Evolutionary conservation across 805 yeast genomes (phyloP).

Genomic region (Candida mattraensis): DNA sequence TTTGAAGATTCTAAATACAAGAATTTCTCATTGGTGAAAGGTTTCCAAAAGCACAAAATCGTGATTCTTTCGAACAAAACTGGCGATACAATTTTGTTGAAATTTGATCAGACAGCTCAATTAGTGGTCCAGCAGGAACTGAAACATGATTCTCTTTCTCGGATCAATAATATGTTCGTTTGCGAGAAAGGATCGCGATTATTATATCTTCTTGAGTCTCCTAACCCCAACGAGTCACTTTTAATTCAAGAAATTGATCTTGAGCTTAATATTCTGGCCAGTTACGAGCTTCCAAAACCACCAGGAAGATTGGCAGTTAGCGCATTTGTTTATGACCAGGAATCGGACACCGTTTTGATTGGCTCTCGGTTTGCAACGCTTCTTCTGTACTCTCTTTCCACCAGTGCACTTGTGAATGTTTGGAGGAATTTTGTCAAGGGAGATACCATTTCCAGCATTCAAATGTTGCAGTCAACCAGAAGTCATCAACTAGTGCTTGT

Average conservation of each 20-base stretch:
- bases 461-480: constrained; percentile 33
- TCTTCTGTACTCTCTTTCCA: constrained; percentile 48
- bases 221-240: constrained; percentile 61
- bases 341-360: constrained; percentile 45
- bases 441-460: constrained; percentile 64
- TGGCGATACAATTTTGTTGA: constrained; percentile 46
- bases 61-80: constrained; percentile 32
- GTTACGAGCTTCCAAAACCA: constrained; percentile 24
- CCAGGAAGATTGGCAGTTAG: constrained; percentile 53
- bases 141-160: constrained; percentile 32
- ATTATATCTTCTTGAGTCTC: constrained; percentile 58
- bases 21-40: constrained; percentile 30
- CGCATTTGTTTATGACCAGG: constrained; percentile 45
- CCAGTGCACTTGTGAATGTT: constrained; percentile 24
- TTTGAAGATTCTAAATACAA: constrained; percentile 28
- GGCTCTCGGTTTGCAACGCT: constrained; percentile 76
- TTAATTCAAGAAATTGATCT: constrained; percentile 38
- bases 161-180: constrained; percentile 51
- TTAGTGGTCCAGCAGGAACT: constrained; percentile 25
- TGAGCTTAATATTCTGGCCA: constrained; percentile 25
- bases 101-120: constrained; percentile 39
- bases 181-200: constrained; percentile 27
- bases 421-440: constrained; percentile 59
- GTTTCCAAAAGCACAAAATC: constrained; percentile 20
- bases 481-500: constrained; percentile 35